Base-by-base conservation (phyloP, 768 basidiomycete genomes). In the Tylopilus plumbeoviolaceoides region DNA sequence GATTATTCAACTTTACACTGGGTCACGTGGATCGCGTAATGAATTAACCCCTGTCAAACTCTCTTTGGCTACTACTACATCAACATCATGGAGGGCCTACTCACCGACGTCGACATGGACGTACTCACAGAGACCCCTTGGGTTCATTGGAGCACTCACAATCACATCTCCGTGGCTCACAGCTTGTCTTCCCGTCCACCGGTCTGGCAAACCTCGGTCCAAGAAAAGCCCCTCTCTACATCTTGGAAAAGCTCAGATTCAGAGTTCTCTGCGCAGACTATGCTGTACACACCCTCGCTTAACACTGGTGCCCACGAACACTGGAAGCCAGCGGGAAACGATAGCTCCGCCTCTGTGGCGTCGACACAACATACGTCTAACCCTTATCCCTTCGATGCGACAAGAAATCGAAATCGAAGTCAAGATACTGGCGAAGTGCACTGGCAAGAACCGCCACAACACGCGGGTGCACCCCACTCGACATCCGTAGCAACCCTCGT, bases 1-100 rank as follows among this genome's bases (percentile, higher is more conserved):
- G 67, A 0, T 47, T 56, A 47, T 0, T 51, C 65, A 70, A 68
- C 66, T 43, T 31, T 17, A 31, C 35, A 25, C 0, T 42, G 35
- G 31, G 35, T 66, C 64, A 66, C 64, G 64, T 66, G 64, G n/a
- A 18, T 10, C 25, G n/a, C 18, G 4, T 30, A 11, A 55, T 63
- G 51, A 61, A 65, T 39, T 57, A 47, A 10, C 63, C 50, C 48
- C 50, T 51, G 50, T 51, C 27, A 10, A 5, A 35, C 9, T 17
- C 17, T n/a, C 36, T 36, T 36, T 36, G 36, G 3, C 7, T 30
- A 10, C 28, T 5, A 23, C n/a, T n/a, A n/a, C 27, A 8, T 28
- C 5, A 28, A 28, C 28, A 30, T 59, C 48, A 6, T 49, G 58
- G 8, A 28, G 36, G 3, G 7, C 10, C 2, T 33, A 25, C 20